A percentile compares a stretch with the other conserved stretches of the same genome.
phyloP scores from a whole-genome alignment of 2,329 filamentous ascomycete species.

The Fusarium clavum region DNA sequence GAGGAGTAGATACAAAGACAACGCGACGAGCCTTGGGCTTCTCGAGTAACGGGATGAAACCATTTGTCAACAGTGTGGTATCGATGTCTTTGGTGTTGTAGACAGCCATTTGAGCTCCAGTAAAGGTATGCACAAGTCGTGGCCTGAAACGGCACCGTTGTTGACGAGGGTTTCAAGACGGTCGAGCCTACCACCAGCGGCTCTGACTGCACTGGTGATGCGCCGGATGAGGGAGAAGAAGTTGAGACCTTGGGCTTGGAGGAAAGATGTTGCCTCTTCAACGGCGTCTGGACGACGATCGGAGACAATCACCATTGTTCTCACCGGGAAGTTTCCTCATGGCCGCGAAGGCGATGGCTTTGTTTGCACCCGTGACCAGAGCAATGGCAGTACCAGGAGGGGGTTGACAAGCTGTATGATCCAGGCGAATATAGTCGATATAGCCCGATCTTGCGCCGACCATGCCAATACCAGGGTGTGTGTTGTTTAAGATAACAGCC shows the following conservation, averaged over 20 bases:
- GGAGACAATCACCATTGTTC: constrained; percentile 28
- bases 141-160: constrained; percentile 31
- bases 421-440: neutral
- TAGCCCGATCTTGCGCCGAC: neutral
- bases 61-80: constrained; percentile 33
- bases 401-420: neutral
- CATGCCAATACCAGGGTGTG: neutral
- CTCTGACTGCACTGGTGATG: constrained; percentile 16
- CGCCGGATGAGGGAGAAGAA: constrained; percentile 25
- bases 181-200: constrained; percentile 8
- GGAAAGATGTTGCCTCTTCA: constrained; percentile 16
- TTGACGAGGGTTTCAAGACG: constrained; percentile 34
- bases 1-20: constrained; percentile 34
- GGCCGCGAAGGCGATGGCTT: constrained; percentile 27
- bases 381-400: constrained; percentile 16
- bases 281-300: constrained; percentile 12
- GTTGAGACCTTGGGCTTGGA: constrained; percentile 12
- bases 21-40: constrained; percentile 21
- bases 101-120: constrained; percentile 27
- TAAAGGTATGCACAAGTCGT: constrained; percentile 1
- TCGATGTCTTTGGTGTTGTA: constrained; percentile 34
- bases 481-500: neutral
- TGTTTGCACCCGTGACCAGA: constrained; percentile 28
- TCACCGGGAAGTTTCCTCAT: constrained; percentile 22
- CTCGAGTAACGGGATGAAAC: constrained; percentile 23